These are phyloP conservation scores for Fusarium coicis DNA, from an alignment of 2,329 filamentous ascomycete species.

Conservation along the genomic window DNA sequence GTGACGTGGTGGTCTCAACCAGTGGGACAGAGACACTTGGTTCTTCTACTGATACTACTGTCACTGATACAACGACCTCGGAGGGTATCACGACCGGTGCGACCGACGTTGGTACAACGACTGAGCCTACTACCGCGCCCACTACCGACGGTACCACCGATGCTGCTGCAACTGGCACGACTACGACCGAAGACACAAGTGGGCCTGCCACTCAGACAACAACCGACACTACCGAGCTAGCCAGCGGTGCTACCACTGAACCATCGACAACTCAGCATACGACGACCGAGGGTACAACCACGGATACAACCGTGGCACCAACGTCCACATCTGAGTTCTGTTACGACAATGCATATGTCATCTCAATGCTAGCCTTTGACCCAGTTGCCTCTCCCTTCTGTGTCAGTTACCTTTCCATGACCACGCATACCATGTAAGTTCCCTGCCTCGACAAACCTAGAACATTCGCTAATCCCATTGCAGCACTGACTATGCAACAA, in stretches of 20 bases:
- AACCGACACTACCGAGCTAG: not conserved
- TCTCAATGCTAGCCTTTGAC: not conserved
- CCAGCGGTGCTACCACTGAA: not conserved
- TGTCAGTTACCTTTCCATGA: not conserved
- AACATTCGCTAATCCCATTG: accelerated
- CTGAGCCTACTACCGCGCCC: not conserved
- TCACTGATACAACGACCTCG: not conserved
- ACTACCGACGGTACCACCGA: not conserved
- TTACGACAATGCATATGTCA: not conserved
- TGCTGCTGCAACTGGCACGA: not conserved
- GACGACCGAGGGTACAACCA: not conserved
- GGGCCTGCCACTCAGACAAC: not conserved
- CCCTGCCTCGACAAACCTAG: accelerated
- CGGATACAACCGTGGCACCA: not conserved
- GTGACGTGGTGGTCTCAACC: not conserved
- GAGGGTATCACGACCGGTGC: not conserved
- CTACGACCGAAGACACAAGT: not conserved
- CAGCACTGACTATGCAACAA: not conserved
- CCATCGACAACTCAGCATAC: not conserved
- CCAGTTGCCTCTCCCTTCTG: not conserved
- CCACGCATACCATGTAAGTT: not conserved
- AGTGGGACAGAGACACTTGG: not conserved
- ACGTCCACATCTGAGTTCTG: not conserved
- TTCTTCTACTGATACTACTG: not conserved
- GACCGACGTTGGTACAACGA: not conserved